phyloP scores from a whole-genome alignment of 1,284 basidiomycete species.

The Amylostereum chailletii region DNA sequence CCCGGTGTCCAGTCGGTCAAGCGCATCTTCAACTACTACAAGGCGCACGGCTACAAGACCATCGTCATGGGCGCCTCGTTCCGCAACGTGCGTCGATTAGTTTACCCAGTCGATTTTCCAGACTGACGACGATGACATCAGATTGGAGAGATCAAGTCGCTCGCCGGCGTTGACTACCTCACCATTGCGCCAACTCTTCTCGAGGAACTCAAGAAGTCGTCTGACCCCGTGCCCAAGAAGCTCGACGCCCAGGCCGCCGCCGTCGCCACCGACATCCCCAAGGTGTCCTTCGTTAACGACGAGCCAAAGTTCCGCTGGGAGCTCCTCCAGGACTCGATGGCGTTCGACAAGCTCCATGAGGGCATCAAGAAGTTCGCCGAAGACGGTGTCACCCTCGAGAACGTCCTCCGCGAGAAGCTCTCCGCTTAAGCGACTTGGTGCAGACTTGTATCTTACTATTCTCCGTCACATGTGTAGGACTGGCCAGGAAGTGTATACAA shows the following conservation, averaged over 20 bases:
- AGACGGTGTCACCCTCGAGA: conserved; percentile 88
- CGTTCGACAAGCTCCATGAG: conserved; percentile 94
- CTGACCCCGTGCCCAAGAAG: conserved; percentile 74
- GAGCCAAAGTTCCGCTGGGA: conserved; percentile 94
- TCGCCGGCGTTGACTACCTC: conserved; percentile 95
- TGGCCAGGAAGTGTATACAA: too few relatives aligned
- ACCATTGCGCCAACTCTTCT: conserved; percentile 90
- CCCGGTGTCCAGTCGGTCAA: conserved; percentile 96
- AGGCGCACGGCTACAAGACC: conserved; percentile 96
- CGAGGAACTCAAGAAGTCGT: conserved; percentile 85
- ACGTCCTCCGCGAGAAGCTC: conserved; percentile 76
- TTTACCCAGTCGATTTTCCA: conserved; percentile 9
- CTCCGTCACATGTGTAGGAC: too few relatives aligned
- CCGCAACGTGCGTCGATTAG: conserved; percentile 67
- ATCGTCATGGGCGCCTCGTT: conserved; percentile 99
- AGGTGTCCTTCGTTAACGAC: conserved; percentile 86
- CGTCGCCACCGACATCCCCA: conserved; percentile 56
- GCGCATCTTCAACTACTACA: conserved; percentile 99
- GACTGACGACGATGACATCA: conserved; percentile 21
- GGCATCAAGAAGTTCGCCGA: conserved; percentile 97
- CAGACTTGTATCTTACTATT: too few relatives aligned
- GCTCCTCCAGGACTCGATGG: conserved; percentile 89
- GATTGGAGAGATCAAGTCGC: conserved; percentile 87
- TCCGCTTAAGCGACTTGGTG: conserved; percentile 28
- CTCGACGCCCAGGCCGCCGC: conserved; percentile 61